Evolutionary conservation across 176 grass and related monocot species (phyloP), one percentile per base, ranked within the genome.

Genomic region (Oryza meyeriana): DNA sequence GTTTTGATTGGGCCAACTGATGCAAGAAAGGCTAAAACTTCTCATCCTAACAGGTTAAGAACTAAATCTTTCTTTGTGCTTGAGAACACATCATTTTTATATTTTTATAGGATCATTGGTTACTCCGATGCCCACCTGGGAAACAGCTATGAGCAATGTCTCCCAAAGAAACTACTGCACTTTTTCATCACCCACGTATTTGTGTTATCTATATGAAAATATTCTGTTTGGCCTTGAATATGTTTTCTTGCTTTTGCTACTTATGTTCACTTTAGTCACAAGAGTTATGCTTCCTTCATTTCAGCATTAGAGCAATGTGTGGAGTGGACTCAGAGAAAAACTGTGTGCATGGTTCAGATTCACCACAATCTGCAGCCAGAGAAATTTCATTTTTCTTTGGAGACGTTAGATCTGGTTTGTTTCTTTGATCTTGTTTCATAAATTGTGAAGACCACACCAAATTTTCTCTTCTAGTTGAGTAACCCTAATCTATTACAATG

Each of bases 321-420:
- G 90, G 92, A 5, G 18, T 89, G 59, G 88, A 91, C 81, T 89
- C 81, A 0, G 84, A 91, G 84, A 91, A 88, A 64, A 98, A 98
- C 72, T 98, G 95, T 50, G 95, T 98, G 24, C 95, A 98, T 85
- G 95, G 95, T 78, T 94, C 95, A 18, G 95, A 98, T 89, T 98
- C 95, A 59, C 79, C 3, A 8, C 61, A 87, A 86, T 94, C 95
- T 79, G 92, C 92, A 79, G 84, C 39, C 27, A 78, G 84, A 81
- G 92, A 98, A 81, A 98, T 98, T 84, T 89, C 75, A 72, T 94
- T 94, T 76, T 98, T 98, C 86, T 98, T 98, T 31, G 75, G 86
- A 82, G 84, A 88, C 40, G 58, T 78, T 66, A 35, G 41, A 81
- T 78, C 90, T 80, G 92, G 94, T 97, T 61, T n/a, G 76, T 35